Base-by-base conservation (phyloP, 2,329 filamentous ascomycete species). In the Geoglossum cookeanum region DNA sequence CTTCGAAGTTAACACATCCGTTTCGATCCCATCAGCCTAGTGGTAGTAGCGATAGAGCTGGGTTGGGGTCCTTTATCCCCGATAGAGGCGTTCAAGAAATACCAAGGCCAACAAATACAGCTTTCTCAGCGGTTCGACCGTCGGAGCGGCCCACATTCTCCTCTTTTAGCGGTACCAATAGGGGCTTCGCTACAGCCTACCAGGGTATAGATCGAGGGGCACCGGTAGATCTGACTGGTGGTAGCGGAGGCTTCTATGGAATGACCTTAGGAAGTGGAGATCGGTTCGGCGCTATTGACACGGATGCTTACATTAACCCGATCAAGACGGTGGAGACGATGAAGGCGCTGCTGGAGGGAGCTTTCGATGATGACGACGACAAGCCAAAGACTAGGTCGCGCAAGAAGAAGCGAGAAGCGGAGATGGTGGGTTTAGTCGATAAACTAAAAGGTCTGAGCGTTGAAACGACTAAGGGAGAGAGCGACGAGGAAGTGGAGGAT, bases 281-380 rank as follows among this genome's bases (percentile, higher is more conserved):
- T 32, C 69, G 70, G 5, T 80, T 80, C 62, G 77, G 77, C 3
- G 71, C 75, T 0, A 69, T 72, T 15, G 79, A 82, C 62, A 72
- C 76, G 9, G 73, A 74, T 62, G 73, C 72, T 1, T 76, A 74
- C 61, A 67, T 76, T 29, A 73, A 75, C 59, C 64, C 70, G 0
- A 71, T 66, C 9, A 73, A 75, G 60, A 74, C 74, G n/a, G 74
- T 72, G 55, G 74, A 76, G 58, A 73, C 75, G 57, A 75, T 76
- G 55, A 75, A 76, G 60, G 73, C 72, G 55, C 62, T 76, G 33
- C 65, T 76, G 13, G 73, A 76, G 62, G 74, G 74, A 37, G 73
- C 72, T 11, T 73, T 76, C 59, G 73, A 75, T 47, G 73, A 75
- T 39, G 74, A 74, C 60, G 70, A 75, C 56, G 72, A 73, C 57